Conservation (phyloP, 257 asterid species). For the Ophiorrhiza pumila region DNA sequence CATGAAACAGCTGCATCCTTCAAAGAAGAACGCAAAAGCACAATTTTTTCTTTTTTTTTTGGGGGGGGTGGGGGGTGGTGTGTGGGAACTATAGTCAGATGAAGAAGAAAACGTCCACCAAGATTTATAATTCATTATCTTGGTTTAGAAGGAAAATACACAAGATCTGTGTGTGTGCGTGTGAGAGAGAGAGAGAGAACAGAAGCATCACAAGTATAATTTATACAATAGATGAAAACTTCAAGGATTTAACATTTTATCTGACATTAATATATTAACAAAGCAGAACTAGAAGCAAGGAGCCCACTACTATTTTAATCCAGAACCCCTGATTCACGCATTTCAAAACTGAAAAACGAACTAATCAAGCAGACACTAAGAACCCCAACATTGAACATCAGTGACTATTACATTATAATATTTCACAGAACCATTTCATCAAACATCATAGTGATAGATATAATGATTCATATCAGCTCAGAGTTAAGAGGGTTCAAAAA, state of each 20-base stretch:
- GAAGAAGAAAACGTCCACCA: slow-evolving; percentile 1
- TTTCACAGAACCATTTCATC: slow-evolving; percentile 15
- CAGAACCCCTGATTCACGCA: slow-evolving; percentile 25
- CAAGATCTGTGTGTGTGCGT: not conserved
- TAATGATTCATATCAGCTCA: not conserved
- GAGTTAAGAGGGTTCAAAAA: slow-evolving; percentile 5
- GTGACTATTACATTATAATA: not conserved
- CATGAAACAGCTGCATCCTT: slow-evolving; percentile 20
- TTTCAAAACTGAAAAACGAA: slow-evolving; percentile 21
- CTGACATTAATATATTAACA: slow-evolving; percentile 14
- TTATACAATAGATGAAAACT: slow-evolving; percentile 5
- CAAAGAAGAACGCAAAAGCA: not conserved
- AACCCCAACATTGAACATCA: slow-evolving; percentile 19
- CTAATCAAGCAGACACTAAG: slow-evolving; percentile 16
- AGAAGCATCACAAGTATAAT: too few relatives aligned
- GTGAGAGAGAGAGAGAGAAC: not conserved
- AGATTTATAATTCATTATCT: not conserved
- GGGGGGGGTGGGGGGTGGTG: too few relatives aligned
- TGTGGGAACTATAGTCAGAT: slow-evolving; percentile 1
- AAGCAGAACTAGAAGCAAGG: slow-evolving; percentile 17
- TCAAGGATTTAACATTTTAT: slow-evolving; percentile 14
- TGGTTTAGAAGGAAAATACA: not conserved
- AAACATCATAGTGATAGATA: slow-evolving; percentile 2
- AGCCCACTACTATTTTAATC: slow-evolving; percentile 19
- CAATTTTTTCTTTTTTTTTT: not conserved